phyloP scores from a whole-genome alignment of 2,329 filamentous ascomycete species.

The Hypoxylon sp. region DNA sequence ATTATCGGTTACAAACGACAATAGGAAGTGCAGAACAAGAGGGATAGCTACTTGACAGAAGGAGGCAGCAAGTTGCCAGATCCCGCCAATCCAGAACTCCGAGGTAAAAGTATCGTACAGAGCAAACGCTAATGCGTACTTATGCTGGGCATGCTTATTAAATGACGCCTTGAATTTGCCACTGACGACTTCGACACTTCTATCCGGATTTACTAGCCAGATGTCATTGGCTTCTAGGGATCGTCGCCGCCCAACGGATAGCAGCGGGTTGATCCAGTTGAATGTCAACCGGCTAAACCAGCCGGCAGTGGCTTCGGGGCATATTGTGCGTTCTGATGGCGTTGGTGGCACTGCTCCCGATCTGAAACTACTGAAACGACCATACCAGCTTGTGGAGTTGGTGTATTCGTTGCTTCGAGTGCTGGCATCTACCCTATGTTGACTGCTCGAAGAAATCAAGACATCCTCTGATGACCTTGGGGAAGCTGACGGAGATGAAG shows the following conservation, averaged over 20 bases:
- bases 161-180: conserved; percentile 72
- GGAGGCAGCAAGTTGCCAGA: conserved; percentile 78
- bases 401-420: too few species aligned
- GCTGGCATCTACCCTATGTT: not conserved
- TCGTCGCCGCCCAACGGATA: conserved; percentile 78
- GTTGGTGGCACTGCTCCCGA: not conserved
- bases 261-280: conserved; percentile 11
- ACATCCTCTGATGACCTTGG: not conserved
- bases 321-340: not conserved
- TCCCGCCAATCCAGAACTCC: conserved; percentile 85
- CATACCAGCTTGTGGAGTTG: not conserved
- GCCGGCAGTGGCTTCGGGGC: conserved; percentile 10
- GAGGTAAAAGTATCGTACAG: conserved; percentile 84
- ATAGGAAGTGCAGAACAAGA: conserved; percentile 85
- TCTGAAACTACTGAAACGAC: not conserved
- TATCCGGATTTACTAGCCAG: conserved; percentile 84
- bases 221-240: conserved; percentile 85
- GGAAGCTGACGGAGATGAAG: not conserved
- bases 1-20: conserved; percentile 83
- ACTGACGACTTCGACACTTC: conserved; percentile 77
- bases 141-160: conserved; percentile 58
- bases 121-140: conserved; percentile 78
- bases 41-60: conserved; percentile 83
- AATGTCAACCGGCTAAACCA: conserved; percentile 17
- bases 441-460: not conserved